A percentile compares a stretch with the other conserved stretches of the same genome.
These are phyloP conservation scores for Amyloporia xantha DNA, from an alignment of 768 basidiomycete genomes.

Conservation along the genomic window DNA sequence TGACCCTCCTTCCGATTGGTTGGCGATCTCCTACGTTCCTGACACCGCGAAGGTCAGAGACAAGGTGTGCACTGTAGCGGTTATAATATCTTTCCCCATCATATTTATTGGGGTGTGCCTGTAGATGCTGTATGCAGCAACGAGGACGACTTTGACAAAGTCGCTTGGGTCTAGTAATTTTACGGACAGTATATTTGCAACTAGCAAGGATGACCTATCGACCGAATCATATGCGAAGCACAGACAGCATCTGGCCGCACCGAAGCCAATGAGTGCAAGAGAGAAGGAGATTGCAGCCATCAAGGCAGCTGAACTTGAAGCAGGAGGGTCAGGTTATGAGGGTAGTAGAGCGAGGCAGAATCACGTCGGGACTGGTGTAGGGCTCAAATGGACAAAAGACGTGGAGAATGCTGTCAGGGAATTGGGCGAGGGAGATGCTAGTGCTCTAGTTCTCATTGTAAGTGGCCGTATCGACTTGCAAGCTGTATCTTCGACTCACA, in stretches of 20 bases:
- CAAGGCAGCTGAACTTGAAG: slow-evolving; percentile 65
- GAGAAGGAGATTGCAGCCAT: slow-evolving; percentile 81
- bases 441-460: slow-evolving; percentile 60
- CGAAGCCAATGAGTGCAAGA: slow-evolving; percentile 73
- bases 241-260: slow-evolving; percentile 60
- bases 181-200: slow-evolving; percentile 73
- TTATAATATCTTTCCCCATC: not conserved
- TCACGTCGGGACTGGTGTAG: slow-evolving; percentile 54
- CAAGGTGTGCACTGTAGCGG: slow-evolving; percentile 48
- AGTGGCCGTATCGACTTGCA: too few relatives aligned
- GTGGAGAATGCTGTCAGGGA: slow-evolving; percentile 56
- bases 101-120: not conserved
- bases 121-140: slow-evolving; percentile 88
- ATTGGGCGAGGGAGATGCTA: slow-evolving; percentile 43
- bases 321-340: slow-evolving; percentile 43
- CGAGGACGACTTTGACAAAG: slow-evolving; percentile 61
- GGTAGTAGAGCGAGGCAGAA: slow-evolving; percentile 50
- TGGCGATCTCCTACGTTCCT: slow-evolving; percentile 75
- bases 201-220: slow-evolving; percentile 59
- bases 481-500: not conserved
- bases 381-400: slow-evolving; percentile 61
- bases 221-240: slow-evolving; percentile 70
- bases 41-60: slow-evolving; percentile 74
- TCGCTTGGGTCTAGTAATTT: slow-evolving; percentile 70
- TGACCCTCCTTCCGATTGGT: slow-evolving; percentile 56